phyloP scores from a whole-genome alignment of 2,329 filamentous ascomycete species.

The Fusarium continuum region DNA sequence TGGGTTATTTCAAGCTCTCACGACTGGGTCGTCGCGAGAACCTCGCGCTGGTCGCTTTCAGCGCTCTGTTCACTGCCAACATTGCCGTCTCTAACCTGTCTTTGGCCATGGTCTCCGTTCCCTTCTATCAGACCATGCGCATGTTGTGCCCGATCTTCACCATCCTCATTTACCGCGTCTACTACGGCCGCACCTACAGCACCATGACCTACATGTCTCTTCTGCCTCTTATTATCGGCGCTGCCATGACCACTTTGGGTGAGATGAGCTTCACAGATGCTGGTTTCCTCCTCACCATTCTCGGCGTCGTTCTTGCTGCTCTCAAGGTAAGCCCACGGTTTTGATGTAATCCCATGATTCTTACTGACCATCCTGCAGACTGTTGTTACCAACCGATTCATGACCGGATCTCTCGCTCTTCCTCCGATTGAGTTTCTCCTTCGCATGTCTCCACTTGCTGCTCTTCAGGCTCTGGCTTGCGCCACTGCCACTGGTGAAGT shows the following conservation, averaged over 20 bases:
- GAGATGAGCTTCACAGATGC: slow-evolving; percentile 70
- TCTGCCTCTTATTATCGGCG: slow-evolving; percentile 67
- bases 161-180: slow-evolving; percentile 67
- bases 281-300: slow-evolving; percentile 64
- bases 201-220: slow-evolving; percentile 67
- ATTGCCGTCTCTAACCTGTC: slow-evolving; percentile 72
- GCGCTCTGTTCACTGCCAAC: slow-evolving; percentile 69
- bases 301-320: slow-evolving; percentile 63
- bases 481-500: slow-evolving; percentile 64
- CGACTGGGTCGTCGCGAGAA: slow-evolving; percentile 62
- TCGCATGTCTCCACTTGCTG: slow-evolving; percentile 69
- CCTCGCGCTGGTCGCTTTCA: slow-evolving; percentile 65
- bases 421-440: slow-evolving; percentile 69
- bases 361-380: slow-evolving; percentile 52
- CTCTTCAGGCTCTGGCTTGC: slow-evolving; percentile 62
- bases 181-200: slow-evolving; percentile 64
- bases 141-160: slow-evolving; percentile 70
- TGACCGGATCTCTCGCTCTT: slow-evolving; percentile 67
- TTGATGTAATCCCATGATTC: too few relatives aligned
- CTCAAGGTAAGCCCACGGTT: slow-evolving; percentile 56
- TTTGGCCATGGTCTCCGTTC: slow-evolving; percentile 69
- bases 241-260: slow-evolving; percentile 67
- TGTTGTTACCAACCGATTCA: slow-evolving; percentile 70
- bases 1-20: slow-evolving; percentile 63
- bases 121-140: slow-evolving; percentile 72